Percentiles rank a stretch among this genome's conserved stretches.
Conservation (phyloP, 129 eudicot genomes). For the Arctium lappa region DNA sequence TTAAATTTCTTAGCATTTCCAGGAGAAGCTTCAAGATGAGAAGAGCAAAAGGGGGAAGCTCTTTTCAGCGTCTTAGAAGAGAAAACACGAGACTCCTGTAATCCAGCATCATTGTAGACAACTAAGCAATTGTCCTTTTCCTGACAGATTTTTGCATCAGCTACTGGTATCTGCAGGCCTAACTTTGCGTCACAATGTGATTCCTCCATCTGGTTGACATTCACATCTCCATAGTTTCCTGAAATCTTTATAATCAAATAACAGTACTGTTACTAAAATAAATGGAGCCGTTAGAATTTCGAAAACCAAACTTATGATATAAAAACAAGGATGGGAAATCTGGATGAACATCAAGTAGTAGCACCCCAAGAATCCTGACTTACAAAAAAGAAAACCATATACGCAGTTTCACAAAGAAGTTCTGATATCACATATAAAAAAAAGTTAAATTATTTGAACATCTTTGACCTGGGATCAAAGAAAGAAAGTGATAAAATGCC, state of each 20-base stretch:
- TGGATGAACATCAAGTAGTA: neutral
- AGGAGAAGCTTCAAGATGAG: conserved; percentile 42
- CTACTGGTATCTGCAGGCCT: conserved; percentile 22
- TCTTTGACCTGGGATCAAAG: too few species aligned
- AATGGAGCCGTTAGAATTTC: neutral
- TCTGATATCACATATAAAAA: too few species aligned
- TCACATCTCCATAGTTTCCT: conserved; percentile 24
- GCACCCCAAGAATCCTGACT: neutral
- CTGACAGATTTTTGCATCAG: conserved; percentile 9
- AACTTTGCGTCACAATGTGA: conserved; percentile 14
- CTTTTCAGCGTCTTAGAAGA: conserved; percentile 51
- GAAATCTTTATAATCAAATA: conserved; percentile 29
- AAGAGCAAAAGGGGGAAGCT: conserved; percentile 40
- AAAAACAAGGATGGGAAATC: neutral
- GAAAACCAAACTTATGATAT: too few species aligned
- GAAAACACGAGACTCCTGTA: conserved; percentile 32
- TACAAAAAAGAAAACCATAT: too few species aligned
- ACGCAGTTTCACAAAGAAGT: too few species aligned
- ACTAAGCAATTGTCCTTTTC: conserved; percentile 18
- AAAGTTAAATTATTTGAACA: too few species aligned
- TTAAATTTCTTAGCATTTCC: conserved; percentile 37
- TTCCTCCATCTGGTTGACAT: conserved; percentile 1
- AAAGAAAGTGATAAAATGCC: too few species aligned
- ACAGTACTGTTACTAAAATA: neutral
- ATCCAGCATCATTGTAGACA: conserved; percentile 21